Percentiles rank a stretch among this genome's conserved stretches.
These are phyloP conservation scores for Inga leiocalycina DNA, from an alignment of 306 rosid species.

Conservation along the genomic window DNA sequence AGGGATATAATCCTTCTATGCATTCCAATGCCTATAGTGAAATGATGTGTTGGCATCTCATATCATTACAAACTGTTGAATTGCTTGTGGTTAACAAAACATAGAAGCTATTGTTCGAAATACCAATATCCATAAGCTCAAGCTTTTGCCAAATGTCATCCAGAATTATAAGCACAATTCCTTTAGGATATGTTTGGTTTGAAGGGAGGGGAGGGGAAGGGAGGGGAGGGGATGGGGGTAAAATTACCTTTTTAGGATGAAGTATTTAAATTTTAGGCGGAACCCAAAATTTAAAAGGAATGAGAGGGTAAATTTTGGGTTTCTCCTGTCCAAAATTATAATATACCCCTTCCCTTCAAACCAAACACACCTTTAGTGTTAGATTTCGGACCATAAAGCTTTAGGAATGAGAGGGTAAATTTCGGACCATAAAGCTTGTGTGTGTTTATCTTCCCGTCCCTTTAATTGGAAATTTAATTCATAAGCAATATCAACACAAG, in stretches of 20 bases:
- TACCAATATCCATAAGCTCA: conserved; percentile 3
- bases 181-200: not conserved
- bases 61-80: not conserved
- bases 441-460: not conserved
- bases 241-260: no score
- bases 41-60: conserved; percentile 17
- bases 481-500: not conserved
- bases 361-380: not conserved
- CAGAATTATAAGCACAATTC: not conserved
- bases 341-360: no score
- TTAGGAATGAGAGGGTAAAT: no score
- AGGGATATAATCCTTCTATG: not conserved
- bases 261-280: no score
- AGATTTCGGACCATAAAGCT: not conserved
- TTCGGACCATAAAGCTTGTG: not conserved
- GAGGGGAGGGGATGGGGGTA: no score
- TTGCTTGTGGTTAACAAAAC: conserved; percentile 26
- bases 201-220: no score
- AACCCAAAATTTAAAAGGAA: no score
- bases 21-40: not conserved
- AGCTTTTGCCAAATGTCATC: not conserved
- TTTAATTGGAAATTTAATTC: not conserved
- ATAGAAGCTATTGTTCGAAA: conserved; percentile 1
- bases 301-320: no score
- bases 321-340: no score